Conservation (phyloP, 2,329 filamentous ascomycete genomes). For the Cordyceps farinosa region DNA sequence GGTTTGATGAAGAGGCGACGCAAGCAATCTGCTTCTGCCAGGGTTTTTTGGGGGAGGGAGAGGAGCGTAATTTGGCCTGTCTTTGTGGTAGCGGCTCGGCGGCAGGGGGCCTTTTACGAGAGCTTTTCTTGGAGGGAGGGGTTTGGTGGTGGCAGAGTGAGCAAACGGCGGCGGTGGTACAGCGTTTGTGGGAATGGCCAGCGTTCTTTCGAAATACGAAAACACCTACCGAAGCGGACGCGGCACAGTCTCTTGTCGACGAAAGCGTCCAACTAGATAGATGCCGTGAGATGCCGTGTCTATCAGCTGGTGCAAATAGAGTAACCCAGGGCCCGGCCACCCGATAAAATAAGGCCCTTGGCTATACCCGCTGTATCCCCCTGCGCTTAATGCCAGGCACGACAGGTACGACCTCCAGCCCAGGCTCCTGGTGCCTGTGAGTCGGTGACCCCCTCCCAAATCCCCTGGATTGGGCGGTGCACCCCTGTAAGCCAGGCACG, state of each 20-base stretch:
- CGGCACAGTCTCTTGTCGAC: too few relatives aligned
- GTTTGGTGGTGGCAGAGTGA: neutral
- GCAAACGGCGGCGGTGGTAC: neutral
- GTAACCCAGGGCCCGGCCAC: neutral
- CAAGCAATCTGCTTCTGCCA: conserved; percentile 8
- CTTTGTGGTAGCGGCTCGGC: neutral
- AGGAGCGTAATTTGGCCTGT: neutral
- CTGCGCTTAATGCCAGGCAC: neutral
- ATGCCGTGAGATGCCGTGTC: neutral
- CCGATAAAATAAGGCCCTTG: neutral
- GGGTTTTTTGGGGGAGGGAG: neutral
- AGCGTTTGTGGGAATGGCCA: too few relatives aligned
- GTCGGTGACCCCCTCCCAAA: too few relatives aligned
- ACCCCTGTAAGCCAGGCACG: too few relatives aligned
- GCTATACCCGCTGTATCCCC: conserved; percentile 11
- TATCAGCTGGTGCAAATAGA: too few relatives aligned
- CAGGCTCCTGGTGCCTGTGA: too few relatives aligned
- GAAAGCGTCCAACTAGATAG: neutral
- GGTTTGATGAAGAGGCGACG: neutral
- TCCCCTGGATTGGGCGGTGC: too few relatives aligned
- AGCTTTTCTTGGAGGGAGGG: neutral
- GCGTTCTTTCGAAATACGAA: too few relatives aligned
- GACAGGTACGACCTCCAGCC: neutral
- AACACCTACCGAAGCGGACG: too few relatives aligned
- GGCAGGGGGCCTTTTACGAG: neutral